phyloP scores from a whole-genome alignment of 2,329 filamentous ascomycete species.

The Parastagonospora nodorum region DNA sequence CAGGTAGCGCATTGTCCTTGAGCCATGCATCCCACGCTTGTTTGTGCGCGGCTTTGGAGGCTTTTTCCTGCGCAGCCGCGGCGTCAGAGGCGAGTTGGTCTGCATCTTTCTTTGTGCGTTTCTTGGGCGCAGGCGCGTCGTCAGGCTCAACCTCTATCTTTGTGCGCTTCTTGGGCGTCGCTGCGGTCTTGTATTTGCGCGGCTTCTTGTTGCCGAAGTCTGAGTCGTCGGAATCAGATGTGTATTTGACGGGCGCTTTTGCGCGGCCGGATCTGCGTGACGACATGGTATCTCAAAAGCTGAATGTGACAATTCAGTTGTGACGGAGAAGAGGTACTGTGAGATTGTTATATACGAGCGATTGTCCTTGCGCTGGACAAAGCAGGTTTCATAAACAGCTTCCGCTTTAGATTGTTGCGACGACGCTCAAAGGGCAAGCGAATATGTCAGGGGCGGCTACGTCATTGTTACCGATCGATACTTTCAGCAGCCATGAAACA shows the following conservation, averaged over 20 bases:
- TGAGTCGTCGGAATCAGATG: slow-evolving; percentile 15
- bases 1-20: background rate
- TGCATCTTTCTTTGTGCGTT: slow-evolving; percentile 14
- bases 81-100: slow-evolving; percentile 1
- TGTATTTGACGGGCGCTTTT: slow-evolving; percentile 21
- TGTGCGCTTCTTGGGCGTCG: slow-evolving; percentile 10
- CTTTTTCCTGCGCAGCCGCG: slow-evolving; percentile 1
- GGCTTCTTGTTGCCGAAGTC: slow-evolving; percentile 13
- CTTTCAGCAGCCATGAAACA: slow-evolving; percentile 1
- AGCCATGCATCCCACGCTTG: slow-evolving; percentile 10
- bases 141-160: slow-evolving; percentile 1
- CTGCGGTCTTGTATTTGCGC: slow-evolving; percentile 2
- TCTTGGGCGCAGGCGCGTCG: background rate
- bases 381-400: slow-evolving; percentile 6
- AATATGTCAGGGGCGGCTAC: slow-evolving; percentile 8
- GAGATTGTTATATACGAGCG: slow-evolving; percentile 1
- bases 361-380: slow-evolving; percentile 5
- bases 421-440: slow-evolving; percentile 3
- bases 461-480: slow-evolving; percentile 15
- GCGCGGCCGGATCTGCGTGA: slow-evolving; percentile 15
- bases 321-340: background rate
- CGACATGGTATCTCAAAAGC: slow-evolving; percentile 8
- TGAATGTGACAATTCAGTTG: background rate
- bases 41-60: slow-evolving; percentile 6
- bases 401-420: slow-evolving; percentile 7